phyloP scores from a whole-genome alignment of 257 asterid species.

The Nyctanthes arbortristis region DNA sequence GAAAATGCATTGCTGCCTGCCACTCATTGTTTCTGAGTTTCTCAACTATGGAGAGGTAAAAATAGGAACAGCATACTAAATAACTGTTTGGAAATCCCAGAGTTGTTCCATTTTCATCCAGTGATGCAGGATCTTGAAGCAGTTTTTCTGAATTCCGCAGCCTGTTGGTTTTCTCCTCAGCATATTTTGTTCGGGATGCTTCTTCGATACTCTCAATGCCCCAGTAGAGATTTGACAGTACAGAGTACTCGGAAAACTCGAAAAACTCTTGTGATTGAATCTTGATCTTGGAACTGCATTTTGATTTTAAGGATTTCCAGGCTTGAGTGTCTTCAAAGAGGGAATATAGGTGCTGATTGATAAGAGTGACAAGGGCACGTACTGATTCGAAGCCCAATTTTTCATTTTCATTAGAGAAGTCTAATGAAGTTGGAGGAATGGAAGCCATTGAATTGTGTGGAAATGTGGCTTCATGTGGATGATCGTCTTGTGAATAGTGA shows the following conservation, averaged over 20 bases:
- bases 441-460: slow-evolving; percentile 48
- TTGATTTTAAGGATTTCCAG: slow-evolving; percentile 43
- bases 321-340: slow-evolving; percentile 38
- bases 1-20: slow-evolving; percentile 77
- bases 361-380: slow-evolving; percentile 35
- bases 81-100: slow-evolving; percentile 55
- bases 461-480: slow-evolving; percentile 40
- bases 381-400: slow-evolving; percentile 56
- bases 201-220: slow-evolving; percentile 61
- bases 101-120: slow-evolving; percentile 62
- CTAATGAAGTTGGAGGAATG: slow-evolving; percentile 25
- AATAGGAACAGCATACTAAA: slow-evolving; percentile 58
- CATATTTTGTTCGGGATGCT: slow-evolving; percentile 33
- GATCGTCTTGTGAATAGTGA: slow-evolving; percentile 19
- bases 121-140: slow-evolving; percentile 88
- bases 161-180: slow-evolving; percentile 32
- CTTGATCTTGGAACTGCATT: slow-evolving; percentile 59
- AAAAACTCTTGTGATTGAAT: slow-evolving; percentile 50
- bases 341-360: slow-evolving; percentile 47
- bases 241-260: slow-evolving; percentile 72
- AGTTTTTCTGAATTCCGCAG: slow-evolving; percentile 63
- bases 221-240: slow-evolving; percentile 77
- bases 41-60: slow-evolving; percentile 60
- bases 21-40: slow-evolving; percentile 54
- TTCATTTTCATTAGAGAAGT: slow-evolving; percentile 35